These are phyloP conservation scores for Collybia nuda DNA, from an alignment of 768 basidiomycete genomes.

Conservation along the genomic window DNA sequence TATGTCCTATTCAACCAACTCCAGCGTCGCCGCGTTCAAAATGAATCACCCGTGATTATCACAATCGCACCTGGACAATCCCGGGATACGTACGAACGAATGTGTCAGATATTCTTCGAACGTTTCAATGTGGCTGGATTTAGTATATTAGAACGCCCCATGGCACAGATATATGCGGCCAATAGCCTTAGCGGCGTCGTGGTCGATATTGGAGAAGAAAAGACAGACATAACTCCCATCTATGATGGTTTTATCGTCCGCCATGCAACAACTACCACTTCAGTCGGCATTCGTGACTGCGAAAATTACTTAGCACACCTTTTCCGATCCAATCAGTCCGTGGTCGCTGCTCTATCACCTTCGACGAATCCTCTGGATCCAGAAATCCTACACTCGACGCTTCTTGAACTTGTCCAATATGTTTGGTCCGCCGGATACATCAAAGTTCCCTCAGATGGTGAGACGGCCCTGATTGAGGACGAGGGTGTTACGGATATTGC, in stretches of 20 bases:
- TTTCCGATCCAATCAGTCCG: slow-evolving; percentile 64
- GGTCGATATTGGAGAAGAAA: slow-evolving; percentile 77
- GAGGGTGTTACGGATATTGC: slow-evolving; percentile 91
- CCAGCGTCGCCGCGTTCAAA: slow-evolving; percentile 76
- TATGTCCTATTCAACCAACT: slow-evolving; percentile 75
- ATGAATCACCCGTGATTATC: slow-evolving; percentile 84
- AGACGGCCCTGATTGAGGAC: slow-evolving; percentile 66
- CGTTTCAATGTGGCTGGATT: slow-evolving; percentile 89
- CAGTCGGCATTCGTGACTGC: slow-evolving; percentile 71
- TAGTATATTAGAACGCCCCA: slow-evolving; percentile 76
- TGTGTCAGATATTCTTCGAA: slow-evolving; percentile 88
- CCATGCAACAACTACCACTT: slow-evolving; percentile 51
- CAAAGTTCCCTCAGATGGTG: slow-evolving; percentile 74
- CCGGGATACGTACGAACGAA: slow-evolving; percentile 64
- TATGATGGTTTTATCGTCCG: slow-evolving; percentile 70
- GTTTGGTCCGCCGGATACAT: slow-evolving; percentile 65
- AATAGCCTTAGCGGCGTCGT: slow-evolving; percentile 73
- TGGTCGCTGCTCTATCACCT: slow-evolving; percentile 59
- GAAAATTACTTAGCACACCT: slow-evolving; percentile 74
- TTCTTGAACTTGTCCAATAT: slow-evolving; percentile 65
- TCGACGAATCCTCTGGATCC: slow-evolving; percentile 45
- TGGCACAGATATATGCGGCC: slow-evolving; percentile 80
- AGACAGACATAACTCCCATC: slow-evolving; percentile 77
- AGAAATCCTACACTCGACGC: slow-evolving; percentile 44
- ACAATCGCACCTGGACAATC: slow-evolving; percentile 67